Percentiles rank a stretch among this genome's conserved stretches.
Evolutionary conservation across 2,329 filamentous ascomycete genomes (phyloP).

Genomic region (Penicillium nordicum): DNA sequence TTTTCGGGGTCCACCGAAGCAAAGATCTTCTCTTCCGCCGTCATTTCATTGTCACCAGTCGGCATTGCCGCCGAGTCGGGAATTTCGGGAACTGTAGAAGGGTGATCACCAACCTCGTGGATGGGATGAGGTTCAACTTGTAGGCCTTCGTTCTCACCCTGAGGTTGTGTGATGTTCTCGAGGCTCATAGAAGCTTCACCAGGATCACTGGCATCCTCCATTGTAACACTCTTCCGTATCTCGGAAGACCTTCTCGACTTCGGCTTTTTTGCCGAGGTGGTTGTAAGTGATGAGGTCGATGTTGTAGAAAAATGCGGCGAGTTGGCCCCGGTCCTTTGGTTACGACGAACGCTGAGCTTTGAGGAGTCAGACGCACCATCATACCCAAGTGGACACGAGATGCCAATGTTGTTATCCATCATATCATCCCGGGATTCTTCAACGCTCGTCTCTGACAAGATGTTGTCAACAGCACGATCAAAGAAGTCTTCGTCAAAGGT

Average conservation of each 20-base stretch:
- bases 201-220: too few relatives aligned
- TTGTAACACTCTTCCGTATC: background rate
- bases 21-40: background rate
- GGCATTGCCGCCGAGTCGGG: too few relatives aligned
- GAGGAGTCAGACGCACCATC: background rate
- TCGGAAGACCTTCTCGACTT: background rate
- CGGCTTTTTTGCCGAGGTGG: background rate
- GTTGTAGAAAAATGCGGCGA: background rate
- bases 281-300: background rate
- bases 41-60: background rate
- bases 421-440: conserved; percentile 3
- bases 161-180: background rate
- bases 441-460: conserved; percentile 24
- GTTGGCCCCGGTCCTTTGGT: background rate
- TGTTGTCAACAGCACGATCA: conserved; percentile 22
- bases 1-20: background rate
- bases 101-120: background rate
- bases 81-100: background rate
- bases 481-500: conserved; percentile 19
- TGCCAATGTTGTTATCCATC: background rate
- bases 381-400: background rate
- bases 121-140: background rate
- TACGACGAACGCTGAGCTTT: background rate
- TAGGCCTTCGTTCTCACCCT: background rate
- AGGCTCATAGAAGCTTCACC: background rate